phyloP scores from a whole-genome alignment of 2,329 filamentous ascomycete species.

The Xylaria sp. region DNA sequence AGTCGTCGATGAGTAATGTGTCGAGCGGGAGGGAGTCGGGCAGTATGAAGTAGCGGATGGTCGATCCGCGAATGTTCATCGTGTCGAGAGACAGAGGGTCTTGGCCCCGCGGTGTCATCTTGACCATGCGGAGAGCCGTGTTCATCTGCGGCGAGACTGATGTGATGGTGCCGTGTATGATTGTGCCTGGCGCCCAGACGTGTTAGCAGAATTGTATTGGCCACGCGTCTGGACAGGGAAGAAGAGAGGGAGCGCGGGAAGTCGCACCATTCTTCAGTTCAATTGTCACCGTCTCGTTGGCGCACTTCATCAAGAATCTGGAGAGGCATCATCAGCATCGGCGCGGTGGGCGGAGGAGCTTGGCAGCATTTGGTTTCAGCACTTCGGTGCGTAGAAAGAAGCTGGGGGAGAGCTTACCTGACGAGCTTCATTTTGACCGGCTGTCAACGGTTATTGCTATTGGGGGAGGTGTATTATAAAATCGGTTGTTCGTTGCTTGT shows the following conservation, averaged over 20 bases:
- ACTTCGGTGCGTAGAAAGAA: conserved; percentile 56
- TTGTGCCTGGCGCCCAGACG: conserved; percentile 74
- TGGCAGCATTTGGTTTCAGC: conserved; percentile 53
- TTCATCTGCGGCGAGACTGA: conserved; percentile 99
- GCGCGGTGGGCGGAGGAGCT: conserved; percentile 47
- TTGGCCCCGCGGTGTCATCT: conserved; percentile 92
- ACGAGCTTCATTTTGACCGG: conserved; percentile 89
- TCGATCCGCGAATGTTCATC: conserved; percentile 96
- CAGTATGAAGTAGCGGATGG: conserved; percentile 95
- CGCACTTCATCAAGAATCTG: conserved; percentile 99
- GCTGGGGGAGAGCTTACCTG: conserved; percentile 70
- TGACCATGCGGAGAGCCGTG: conserved; percentile 92
- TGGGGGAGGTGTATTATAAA: conserved; percentile 10
- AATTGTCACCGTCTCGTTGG: conserved; percentile 98
- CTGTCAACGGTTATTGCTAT: conserved; percentile 24
- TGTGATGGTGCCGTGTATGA: conserved; percentile 95
- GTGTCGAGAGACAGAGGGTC: conserved; percentile 90
- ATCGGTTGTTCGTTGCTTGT: conserved; percentile 14
- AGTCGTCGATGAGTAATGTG: conserved; percentile 94
- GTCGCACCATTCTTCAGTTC: conserved; percentile 94
- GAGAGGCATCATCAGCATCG: conserved; percentile 49
- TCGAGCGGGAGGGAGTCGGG: conserved; percentile 95
- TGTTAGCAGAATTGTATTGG: conserved; percentile 21
- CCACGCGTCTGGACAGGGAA: neutral
- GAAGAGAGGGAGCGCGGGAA: conserved; percentile 20